A percentile compares a stretch with the other conserved stretches of the same genome.
Conservation (phyloP, 1,284 basidiomycete genomes). For the Caloboletus firmus region DNA sequence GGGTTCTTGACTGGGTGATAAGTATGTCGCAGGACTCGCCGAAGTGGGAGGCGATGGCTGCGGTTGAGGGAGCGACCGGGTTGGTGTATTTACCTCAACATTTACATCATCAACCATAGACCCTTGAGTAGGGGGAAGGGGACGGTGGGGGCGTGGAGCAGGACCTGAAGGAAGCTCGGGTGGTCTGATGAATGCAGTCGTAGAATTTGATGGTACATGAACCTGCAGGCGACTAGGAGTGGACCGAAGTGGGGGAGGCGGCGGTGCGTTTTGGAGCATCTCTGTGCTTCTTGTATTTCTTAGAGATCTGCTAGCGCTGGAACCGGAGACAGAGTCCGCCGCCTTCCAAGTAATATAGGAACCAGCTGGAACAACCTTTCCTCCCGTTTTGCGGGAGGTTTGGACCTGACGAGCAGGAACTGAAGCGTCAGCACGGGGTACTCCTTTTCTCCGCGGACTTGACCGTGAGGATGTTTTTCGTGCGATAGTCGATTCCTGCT, state of each 20-base stretch:
- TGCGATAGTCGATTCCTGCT: slow-evolving; percentile 19
- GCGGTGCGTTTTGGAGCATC: slow-evolving; percentile 23
- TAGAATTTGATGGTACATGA: slow-evolving; percentile 22
- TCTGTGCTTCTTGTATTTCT: slow-evolving; percentile 35
- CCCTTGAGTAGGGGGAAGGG: slow-evolving; percentile 35
- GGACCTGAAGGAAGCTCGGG: slow-evolving; percentile 19
- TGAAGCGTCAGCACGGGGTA: slow-evolving; percentile 13
- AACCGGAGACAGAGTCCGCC: slow-evolving; percentile 22
- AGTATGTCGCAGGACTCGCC: slow-evolving; percentile 25
- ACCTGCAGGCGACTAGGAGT: slow-evolving; percentile 35
- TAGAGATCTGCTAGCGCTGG: slow-evolving; percentile 13
- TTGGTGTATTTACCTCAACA: slow-evolving; percentile 19
- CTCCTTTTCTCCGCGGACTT: slow-evolving; percentile 22
- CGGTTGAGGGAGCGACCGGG: slow-evolving; percentile 31
- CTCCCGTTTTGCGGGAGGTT: slow-evolving; percentile 20
- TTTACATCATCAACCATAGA: slow-evolving; percentile 19
- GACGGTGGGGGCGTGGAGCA: slow-evolving; percentile 25
- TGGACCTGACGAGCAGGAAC: slow-evolving; percentile 17
- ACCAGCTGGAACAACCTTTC: slow-evolving; percentile 25
- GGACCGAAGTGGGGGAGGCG: slow-evolving; percentile 23
- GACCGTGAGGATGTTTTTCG: slow-evolving; percentile 22
- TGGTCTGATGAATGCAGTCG: slow-evolving; percentile 16
- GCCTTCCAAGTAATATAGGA: slow-evolving; percentile 28
- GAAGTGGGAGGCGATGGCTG: slow-evolving; percentile 39
- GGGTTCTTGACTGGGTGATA: slow-evolving; percentile 46